Base-by-base conservation (phyloP, 441 rosid genomes). In the Isatis lusitanica region DNA sequence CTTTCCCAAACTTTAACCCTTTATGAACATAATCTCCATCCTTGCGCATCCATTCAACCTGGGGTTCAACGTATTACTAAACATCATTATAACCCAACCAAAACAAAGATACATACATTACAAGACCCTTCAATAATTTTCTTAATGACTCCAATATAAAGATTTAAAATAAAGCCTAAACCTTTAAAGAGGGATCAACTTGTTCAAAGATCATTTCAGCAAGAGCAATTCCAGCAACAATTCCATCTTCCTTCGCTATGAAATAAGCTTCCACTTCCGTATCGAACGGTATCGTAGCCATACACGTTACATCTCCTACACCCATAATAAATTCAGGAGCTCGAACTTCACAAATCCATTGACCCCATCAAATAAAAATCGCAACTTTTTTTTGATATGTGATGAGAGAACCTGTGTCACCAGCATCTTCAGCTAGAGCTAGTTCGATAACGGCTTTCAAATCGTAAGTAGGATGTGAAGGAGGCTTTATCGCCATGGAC, bases 341-440 rank as follows among this genome's bases (percentile, higher is more conserved):
- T 65, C 76, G 56, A 48, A 31, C 70, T 42, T 39, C 60, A 63
- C 21, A 56, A 30, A 61, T n/a, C 5, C n/a, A 26, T 40, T 24
- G 35, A 56, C 12, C 62, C 15, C 9, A 1, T 33, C 33, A 30
- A 64, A 48, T 62, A 55, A 76, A 64, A 70, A 64, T 57, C 18
- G 26, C 12, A 70, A 38, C 67, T 55, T 63, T 31, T 46, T 8
- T 0, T 43, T 5, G 4, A 44, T 13, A 63, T 13, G 17, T 44
- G 52, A 36, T 2, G 36, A 51, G 55, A 55, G 43, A 77, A 94
- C 99, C 97, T 90, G 78, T 85, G 83, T 86, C 84, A 43, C 98
- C 96, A 48, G 97, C 89, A 87, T 95, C 99, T 80, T 95, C 99
- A 46, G 92, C 82, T 12, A 95, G 83, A 21, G 97, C 90, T n/a